Conservation (phyloP, 2,329 filamentous ascomycete species). For the Talaromyces sp. region DNA sequence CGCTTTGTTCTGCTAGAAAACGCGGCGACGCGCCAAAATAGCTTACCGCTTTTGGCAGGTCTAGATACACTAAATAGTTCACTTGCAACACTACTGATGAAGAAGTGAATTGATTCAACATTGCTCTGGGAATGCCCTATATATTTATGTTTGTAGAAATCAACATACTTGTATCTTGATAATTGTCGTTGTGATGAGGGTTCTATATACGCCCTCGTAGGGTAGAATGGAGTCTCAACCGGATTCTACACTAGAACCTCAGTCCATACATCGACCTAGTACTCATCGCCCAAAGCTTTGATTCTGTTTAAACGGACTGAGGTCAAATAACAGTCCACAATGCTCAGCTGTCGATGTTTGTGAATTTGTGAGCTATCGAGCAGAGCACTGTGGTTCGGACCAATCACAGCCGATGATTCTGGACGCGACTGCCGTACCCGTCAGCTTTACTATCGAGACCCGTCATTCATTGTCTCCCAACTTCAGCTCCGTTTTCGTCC, state of each 20-base stretch:
- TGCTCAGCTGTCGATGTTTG: neutral
- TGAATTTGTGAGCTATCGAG: neutral
- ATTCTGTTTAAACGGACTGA: neutral
- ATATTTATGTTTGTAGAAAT: neutral
- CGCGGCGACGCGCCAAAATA: constrained; percentile 14
- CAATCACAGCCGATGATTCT: neutral
- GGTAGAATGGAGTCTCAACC: neutral
- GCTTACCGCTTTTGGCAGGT: constrained; percentile 12
- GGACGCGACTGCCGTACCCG: neutral
- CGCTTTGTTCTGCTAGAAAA: neutral
- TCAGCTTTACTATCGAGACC: neutral
- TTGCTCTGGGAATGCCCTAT: neutral
- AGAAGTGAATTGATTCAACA: neutral
- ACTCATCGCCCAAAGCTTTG: neutral
- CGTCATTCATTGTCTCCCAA: neutral
- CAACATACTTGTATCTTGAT: neutral
- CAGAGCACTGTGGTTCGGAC: neutral
- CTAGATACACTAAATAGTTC: neutral
- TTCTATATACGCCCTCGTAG: neutral
- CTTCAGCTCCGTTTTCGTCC: neutral
- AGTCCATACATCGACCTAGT: neutral
- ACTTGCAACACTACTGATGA: neutral
- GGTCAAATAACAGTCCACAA: neutral
- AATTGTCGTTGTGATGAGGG: neutral
- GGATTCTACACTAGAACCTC: neutral